Evolutionary conservation across 2,329 filamentous ascomycete species (phyloP), one percentile per base, ranked within the genome.

Genomic region (Hypoxylon sp.): DNA sequence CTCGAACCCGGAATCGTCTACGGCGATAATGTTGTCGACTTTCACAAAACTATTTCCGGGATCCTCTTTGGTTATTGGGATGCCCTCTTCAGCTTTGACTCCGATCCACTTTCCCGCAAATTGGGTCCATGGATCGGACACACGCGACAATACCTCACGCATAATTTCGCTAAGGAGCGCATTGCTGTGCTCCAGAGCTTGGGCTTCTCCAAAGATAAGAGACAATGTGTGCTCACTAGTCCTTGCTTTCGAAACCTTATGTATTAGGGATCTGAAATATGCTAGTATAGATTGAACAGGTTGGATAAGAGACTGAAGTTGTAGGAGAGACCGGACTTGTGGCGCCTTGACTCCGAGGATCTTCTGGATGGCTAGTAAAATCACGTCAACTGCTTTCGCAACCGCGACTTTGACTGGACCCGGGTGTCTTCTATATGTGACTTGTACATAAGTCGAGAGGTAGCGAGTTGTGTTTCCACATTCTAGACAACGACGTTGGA

Each of bases 31-130:
- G 19, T 83, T 82, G 37, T 88, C 87, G 0, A 90, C 81, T 58
- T 85, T 87, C 68, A 92, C 84, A 72, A 93, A 92, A 24, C 86
- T 84, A 71, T 86, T 88, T 62, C 78, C 83, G 39, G 80, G 77
- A 17, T 83, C 82, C 57, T 83, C 76, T 74, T 84, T 89, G 4
- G 84, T 83, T 31, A 90, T 73, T 0, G 84, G 84, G 10, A 87
- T 80, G 0, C 87, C 86, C 37, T 84, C 81, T 71, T 92, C 89
- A 2, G 83, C 81, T 66, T 83, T 85, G 10, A 93, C 85, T 0
- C 93, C 93, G 66, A 94, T 88, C 92, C 93, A 96, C 74, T 90
- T 88, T 71, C 91, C 87, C 6, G 92, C 83, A 56, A 90, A 86
- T 57, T 89, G 85, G 8, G 92, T 81, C 87, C 91, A 94, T 0